These are phyloP conservation scores for Boletus vermiculosoides DNA, from an alignment of 768 basidiomycete species.

Conservation along the genomic window DNA sequence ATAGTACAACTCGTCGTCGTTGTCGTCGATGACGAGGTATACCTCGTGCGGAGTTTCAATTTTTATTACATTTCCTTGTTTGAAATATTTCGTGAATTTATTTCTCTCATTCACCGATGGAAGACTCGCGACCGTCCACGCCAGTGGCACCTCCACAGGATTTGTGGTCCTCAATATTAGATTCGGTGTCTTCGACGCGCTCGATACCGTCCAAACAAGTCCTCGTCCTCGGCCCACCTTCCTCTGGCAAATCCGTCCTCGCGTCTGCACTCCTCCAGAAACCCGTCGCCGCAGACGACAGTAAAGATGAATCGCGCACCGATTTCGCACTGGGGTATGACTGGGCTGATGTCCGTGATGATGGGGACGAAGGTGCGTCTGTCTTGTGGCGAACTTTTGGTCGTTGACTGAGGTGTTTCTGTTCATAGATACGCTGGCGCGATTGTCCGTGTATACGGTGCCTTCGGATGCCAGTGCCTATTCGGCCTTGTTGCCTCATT, in stretches of 20 bases:
- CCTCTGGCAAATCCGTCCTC: constrained; percentile 75
- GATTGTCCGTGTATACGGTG: constrained; percentile 88
- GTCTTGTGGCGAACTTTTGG: not conserved
- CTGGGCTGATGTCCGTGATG: constrained; percentile 87
- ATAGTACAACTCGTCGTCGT: constrained; percentile 8
- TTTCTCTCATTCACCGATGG: constrained; percentile 31
- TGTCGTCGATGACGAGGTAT: constrained; percentile 6
- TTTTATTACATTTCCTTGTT: not conserved
- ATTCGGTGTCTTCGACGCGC: constrained; percentile 78
- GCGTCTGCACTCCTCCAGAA: constrained; percentile 72
- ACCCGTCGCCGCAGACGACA: constrained; percentile 48
- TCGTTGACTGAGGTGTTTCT: not conserved
- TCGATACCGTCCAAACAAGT: constrained; percentile 86
- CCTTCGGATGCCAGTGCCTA: constrained; percentile 76
- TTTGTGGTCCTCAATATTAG: constrained; percentile 91
- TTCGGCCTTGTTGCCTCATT: constrained; percentile 70
- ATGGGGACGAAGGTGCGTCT: constrained; percentile 85
- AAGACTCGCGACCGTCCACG: constrained; percentile 57
- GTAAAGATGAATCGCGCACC: constrained; percentile 54
- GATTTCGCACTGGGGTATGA: constrained; percentile 93
- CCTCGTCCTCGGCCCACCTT: constrained; percentile 76
- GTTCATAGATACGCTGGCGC: constrained; percentile 75
- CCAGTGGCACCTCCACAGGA: constrained; percentile 76
- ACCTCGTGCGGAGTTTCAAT: constrained; percentile 28
- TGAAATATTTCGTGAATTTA: not conserved